Base-by-base conservation (phyloP, 352 stramenopile genomes). In the Phytophthora vignae region DNA sequence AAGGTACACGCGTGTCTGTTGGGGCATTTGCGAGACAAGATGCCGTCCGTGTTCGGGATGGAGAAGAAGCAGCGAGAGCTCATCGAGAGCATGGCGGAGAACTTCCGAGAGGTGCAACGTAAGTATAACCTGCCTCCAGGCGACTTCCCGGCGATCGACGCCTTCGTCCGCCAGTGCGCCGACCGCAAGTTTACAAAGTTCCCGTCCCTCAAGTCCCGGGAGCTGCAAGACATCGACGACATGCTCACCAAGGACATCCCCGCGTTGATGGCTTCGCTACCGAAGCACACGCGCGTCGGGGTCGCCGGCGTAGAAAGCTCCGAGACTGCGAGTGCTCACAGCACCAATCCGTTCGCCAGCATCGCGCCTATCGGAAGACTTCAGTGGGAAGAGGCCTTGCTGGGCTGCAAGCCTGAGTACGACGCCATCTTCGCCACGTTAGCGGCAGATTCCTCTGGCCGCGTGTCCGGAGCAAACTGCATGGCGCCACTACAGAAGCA, bases 1-100 rank as follows among this genome's bases (percentile, higher is more conserved):
- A 99, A 98, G 71, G 95, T 99, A 33, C 98, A 99, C 69, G 96
- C 97, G 6, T 99, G 99, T 74, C 93, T 99, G 60, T 97, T 99
- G 66, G 94, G 98, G 64, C 97, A 99, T 73, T 77, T 99, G 42
- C 84, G 91, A 31, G 85, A 95, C 66, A 93, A 99, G 79, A 99
- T 99, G 97, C 98, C 98, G 6, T 80, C 91, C 44, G 88, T 99
- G 58, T 96, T 99, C 70, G 96, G 97, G 27, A 98, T 99, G 74
- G 96, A 99, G 44, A 99, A 99, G 81, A 99, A 98, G 69, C 97
- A 99, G 78, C 76, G 95, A 49, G 94, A 99, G 63, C 77, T 99
- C 17, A 96, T 99, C 55, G 83, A 94, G 25, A 95, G 98, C 69
- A 92, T 99, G 78, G 89, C 83, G 19, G 94, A 98, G 60, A 92